Evolutionary conservation across 164 flowering plant genomes (phyloP).

Genomic region (Vitis rupestris): DNA sequence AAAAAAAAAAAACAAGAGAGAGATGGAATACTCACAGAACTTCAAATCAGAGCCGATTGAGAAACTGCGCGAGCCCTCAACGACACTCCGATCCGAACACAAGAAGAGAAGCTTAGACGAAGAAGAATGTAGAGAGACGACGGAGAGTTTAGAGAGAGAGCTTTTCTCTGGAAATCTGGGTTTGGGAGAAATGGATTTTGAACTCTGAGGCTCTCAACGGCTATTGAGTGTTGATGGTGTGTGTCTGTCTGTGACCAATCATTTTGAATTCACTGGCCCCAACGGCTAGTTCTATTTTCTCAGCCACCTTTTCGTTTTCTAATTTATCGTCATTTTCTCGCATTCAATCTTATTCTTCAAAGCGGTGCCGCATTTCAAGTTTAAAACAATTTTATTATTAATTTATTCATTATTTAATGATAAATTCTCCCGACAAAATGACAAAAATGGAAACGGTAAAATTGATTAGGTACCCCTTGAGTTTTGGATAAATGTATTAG

Average conservation of each 20-base stretch:
- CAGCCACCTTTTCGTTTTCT: not conserved
- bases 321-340: not conserved
- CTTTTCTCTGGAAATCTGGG: not conserved
- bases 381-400: constrained; percentile 6
- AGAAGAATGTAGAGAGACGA: not conserved
- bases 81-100: not conserved
- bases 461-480: not conserved
- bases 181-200: constrained; percentile 3
- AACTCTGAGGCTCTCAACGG: not conserved
- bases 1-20: not conserved
- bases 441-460: constrained; percentile 11
- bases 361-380: constrained; percentile 13
- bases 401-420: not conserved
- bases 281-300: constrained; percentile 35
- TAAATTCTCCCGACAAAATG: not conserved
- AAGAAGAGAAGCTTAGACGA: not conserved
- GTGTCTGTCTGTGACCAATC: not conserved
- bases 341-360: not conserved
- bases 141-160: constrained; percentile 6
- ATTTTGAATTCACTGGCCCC: constrained; percentile 1
- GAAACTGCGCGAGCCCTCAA: not conserved
- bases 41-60: not conserved
- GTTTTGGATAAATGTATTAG: too few species aligned
- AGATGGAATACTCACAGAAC: not conserved
- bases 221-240: constrained; percentile 3